Base-by-base conservation (phyloP, 208 protist genomes). In the Wallacemonas rigidus region DNA sequence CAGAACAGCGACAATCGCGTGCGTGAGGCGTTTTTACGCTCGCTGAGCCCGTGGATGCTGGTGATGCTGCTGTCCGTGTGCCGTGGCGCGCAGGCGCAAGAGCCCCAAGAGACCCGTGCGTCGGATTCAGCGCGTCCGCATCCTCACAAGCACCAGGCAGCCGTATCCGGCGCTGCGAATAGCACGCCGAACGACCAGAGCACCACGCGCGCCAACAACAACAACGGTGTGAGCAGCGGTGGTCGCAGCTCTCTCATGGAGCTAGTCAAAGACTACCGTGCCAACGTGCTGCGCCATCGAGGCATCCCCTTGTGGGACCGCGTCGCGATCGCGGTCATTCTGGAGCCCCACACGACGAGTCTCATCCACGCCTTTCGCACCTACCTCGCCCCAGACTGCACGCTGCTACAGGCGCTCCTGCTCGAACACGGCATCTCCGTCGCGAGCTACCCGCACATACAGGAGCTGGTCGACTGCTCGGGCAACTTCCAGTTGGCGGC, bases 401-500 rank as follows among this genome's bases (percentile, higher is more conserved):
- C 71, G 60, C 72, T 72, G n/a, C 35, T 87, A 17, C 86, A 91
- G 77, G 70, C 76, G 48, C 74, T 95, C 39, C 58, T 92, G 67
- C 79, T 95, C 7, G 58, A 81, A 41, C 75, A 91, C 50, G 90
- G 90, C 38, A 77, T 95, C 51, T 76, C 75, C 57, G 56, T 54
- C n/a, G 56, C 43, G n/a, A 84, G 86, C n/a, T 87, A 71, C 70
- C 72, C 77, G 15, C 55, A 77, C 12, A 94, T 94, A 88, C 86
- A 93, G 76, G 55, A 67, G 35, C 89, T 94, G 36, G 91, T 96
- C 26, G 89, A 96, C 67, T 78, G 72, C 75, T 93, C 91, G 0
- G 89, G 86, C 4, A 85, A 96, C 74, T 93, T 92, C 54, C 91
- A 96, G 71, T 81, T 94, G 15, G 91, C 82, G 17, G 89, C 89